Base-by-base conservation (phyloP, 768 basidiomycete species). In the Hemileccinum rubropunctum region DNA sequence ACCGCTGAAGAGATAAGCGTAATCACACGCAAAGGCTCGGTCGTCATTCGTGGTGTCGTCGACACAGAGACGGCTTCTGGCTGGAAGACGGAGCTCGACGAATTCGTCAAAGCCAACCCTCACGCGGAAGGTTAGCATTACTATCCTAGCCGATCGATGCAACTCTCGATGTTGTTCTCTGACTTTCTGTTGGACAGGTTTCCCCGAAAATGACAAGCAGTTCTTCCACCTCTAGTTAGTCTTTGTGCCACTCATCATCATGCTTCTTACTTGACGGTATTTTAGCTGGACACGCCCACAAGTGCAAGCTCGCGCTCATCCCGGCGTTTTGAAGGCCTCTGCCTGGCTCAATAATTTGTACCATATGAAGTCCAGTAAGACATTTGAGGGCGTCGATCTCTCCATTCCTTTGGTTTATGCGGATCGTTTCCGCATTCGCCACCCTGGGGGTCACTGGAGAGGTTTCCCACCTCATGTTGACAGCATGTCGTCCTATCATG, bases 211-310 rank as follows among this genome's bases (percentile, higher is more conserved):
- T 15, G 68, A 88, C 56, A 86, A 83, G 45, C 86, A 88, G 57
- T 86, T 89, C 67, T 88, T 84, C 67, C 70, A 81, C 59, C 77
- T 88, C 42, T 88, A 87, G 86, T 85, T 56, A 45, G 79, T 72
- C 3, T 2, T 8, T 45, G 36, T 33, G 13, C 11, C 9, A 9
- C 6, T n/a, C 0, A 21, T 35, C 6, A 10, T 21, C 4, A 18
- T 2, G 2, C 11, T 20, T 35, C 45, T 36, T 45, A 27, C 35
- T 33, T 17, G 47, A 26, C 13, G 6, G 8, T 1, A 5, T 23
- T 51, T 21, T 30, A 77, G 76, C 63, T 78, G 76, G 76, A 72
- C 76, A 12, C 67, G 61, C 32, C 62, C 81, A 9, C 84, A 87
- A 61, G 79, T 88, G n/a, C 73, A 79, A 60, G 87, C 86, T 10